These are phyloP conservation scores for Amylostereum areolatum DNA, from an alignment of 1,284 basidiomycete species.

Conservation along the genomic window DNA sequence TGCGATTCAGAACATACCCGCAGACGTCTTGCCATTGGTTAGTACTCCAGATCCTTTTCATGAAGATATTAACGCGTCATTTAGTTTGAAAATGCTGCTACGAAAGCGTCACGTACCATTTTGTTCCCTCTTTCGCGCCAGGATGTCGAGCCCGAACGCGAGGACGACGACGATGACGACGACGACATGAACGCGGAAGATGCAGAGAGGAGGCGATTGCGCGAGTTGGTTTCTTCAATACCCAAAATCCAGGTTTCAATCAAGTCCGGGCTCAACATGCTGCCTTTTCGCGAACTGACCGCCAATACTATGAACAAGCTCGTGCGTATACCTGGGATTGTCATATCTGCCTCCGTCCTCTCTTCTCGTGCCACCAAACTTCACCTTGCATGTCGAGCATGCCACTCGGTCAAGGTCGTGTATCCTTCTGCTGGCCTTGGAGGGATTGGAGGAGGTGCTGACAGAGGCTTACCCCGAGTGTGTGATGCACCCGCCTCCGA, in stretches of 20 bases:
- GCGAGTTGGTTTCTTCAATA: constrained; percentile 31
- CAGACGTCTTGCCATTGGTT: constrained; percentile 87
- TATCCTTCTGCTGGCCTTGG: constrained; percentile 83
- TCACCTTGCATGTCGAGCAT: constrained; percentile 89
- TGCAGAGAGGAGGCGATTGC: background rate
- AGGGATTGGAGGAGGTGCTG: constrained; percentile 76
- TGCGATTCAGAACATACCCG: constrained; percentile 83
- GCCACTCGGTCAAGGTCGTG: constrained; percentile 78
- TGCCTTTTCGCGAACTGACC: constrained; percentile 90
- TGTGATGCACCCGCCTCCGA: constrained; percentile 76
- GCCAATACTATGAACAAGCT: constrained; percentile 94
- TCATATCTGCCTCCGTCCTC: constrained; percentile 94
- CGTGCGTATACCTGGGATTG: constrained; percentile 95
- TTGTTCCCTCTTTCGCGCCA: constrained; percentile 62
- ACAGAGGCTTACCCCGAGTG: constrained; percentile 74
- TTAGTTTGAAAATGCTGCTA: constrained; percentile 86
- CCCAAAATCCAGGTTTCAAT: constrained; percentile 90
- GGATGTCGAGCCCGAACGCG: constrained; percentile 14
- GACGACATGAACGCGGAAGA: background rate
- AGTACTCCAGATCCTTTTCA: constrained; percentile 12
- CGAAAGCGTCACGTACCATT: constrained; percentile 75
- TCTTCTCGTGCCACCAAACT: constrained; percentile 91
- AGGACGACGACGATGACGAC: constrained; percentile 45
- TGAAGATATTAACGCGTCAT: background rate
- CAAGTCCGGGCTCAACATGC: constrained; percentile 84